Evolutionary conservation across 257 asterid genomes (phyloP), one percentile per base, ranked within the genome.

Genomic region (Solanum chmielewskii): DNA sequence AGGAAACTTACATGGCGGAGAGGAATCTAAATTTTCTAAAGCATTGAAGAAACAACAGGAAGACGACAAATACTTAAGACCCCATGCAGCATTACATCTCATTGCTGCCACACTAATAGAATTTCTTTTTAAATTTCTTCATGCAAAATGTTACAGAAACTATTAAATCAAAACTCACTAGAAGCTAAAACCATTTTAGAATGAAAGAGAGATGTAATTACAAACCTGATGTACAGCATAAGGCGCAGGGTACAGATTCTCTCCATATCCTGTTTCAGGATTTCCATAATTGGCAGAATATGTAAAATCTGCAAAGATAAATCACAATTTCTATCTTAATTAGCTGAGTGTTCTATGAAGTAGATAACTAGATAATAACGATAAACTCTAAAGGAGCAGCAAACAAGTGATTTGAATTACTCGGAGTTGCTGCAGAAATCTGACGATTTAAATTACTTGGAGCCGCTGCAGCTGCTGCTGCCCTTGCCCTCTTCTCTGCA

Each of bases 401-500:
- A 85, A 73, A 35, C 42, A 25, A 69, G 35, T 49, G 21, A 31
- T 59, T 47, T 37, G 76, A 86, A 52, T 86, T 89, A 93, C 98
- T 93, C 88, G 91, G 89, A 89, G 91, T 88, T 66, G 90, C 89
- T 87, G 89, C 80, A 41, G 90, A 85, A 25, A 80, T 31, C 60
- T 41, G 85, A n/a, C 12, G 29, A 27, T 47, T 33, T 35, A 68
- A 84, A 59, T 86, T 89, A 93, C 97, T 93, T 89, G 91, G 89
- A 90, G 91, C 87, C 68, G 90, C 89, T n/a, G 90, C 88, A 31
- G 91, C 89, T n/a, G 90, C 93, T 21, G 93, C 91, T 2, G 91
- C 93, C 92, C 86, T 90, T 27, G 93, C 97, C 86, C 92, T 91
- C 89, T 90, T 90, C 90, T 93, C 95, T 29, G 97, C 96, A 90